phyloP scores from a whole-genome alignment of 257 asterid species.

The Orobanche coerulescens region DNA sequence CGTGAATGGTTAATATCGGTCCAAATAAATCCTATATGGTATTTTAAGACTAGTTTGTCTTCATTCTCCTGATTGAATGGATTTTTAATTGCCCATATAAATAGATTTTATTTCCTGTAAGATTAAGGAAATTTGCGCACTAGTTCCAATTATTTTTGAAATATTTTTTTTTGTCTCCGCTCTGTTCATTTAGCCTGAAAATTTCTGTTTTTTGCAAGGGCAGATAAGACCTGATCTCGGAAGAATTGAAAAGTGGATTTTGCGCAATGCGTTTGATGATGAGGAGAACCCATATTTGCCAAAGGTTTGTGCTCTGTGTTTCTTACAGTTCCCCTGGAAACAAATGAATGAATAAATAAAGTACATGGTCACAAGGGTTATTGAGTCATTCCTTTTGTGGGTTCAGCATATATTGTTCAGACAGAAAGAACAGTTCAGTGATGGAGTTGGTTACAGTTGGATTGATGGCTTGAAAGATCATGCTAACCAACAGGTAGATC shows the following conservation, averaged over 20 bases:
- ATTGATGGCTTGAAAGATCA: slow-evolving; percentile 95
- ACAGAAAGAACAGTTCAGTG: slow-evolving; percentile 98
- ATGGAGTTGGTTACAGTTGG: slow-evolving; percentile 98
- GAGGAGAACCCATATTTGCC: slow-evolving; percentile 86
- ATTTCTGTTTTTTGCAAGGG: slow-evolving; percentile 15
- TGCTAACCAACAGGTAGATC: slow-evolving; percentile 58
- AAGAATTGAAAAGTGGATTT: slow-evolving; percentile 95
- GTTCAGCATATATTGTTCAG: slow-evolving; percentile 87
- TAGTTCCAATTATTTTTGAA: neutral
- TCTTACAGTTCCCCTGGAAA: neutral
- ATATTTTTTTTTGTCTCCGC: neutral
- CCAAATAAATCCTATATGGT: neutral
- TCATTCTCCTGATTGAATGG: too few species aligned
- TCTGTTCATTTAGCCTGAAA: neutral
- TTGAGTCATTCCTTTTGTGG: slow-evolving; percentile 18
- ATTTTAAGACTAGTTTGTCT: too few species aligned
- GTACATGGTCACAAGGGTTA: slow-evolving; percentile 6
- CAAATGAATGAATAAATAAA: neutral
- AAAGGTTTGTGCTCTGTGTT: slow-evolving; percentile 44
- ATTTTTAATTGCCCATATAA: too few species aligned
- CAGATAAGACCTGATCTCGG: slow-evolving; percentile 82
- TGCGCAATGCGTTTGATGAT: slow-evolving; percentile 90
- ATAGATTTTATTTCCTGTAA: too few species aligned
- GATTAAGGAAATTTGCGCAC: neutral
- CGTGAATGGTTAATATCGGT: neutral